Conservation (phyloP, 2,329 filamentous ascomycete species). For the Phoma sp. region DNA sequence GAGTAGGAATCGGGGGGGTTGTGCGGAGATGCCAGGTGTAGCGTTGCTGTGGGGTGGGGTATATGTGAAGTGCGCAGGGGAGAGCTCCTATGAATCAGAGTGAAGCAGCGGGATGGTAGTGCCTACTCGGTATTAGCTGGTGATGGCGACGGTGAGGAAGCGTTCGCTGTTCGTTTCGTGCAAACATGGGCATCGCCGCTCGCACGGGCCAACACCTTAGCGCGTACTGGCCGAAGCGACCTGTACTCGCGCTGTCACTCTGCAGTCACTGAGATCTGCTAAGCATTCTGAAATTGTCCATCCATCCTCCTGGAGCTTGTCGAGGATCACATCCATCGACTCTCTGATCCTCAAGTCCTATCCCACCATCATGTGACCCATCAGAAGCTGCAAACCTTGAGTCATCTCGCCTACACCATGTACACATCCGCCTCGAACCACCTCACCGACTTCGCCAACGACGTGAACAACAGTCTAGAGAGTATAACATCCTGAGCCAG, state of each 20-base stretch:
- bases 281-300: too few species aligned
- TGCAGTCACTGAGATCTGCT: background rate
- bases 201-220: slow-evolving; percentile 16
- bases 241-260: slow-evolving; percentile 13
- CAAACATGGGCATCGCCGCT: slow-evolving; percentile 31
- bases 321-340: background rate
- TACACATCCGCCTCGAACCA: background rate
- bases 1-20: slow-evolving; percentile 32
- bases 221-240: slow-evolving; percentile 25
- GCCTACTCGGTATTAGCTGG: slow-evolving; percentile 31
- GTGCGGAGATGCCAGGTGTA: slow-evolving; percentile 29
- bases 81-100: slow-evolving; percentile 13
- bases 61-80: slow-evolving; percentile 9
- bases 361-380: background rate
- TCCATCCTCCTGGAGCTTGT: slow-evolving; percentile 8
- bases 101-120: slow-evolving; percentile 21
- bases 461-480: too few species aligned
- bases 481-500: too few species aligned
- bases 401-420: background rate
- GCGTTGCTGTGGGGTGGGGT: slow-evolving; percentile 17
- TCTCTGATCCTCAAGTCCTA: too few species aligned
- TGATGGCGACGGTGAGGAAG: slow-evolving; percentile 36
- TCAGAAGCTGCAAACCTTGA: background rate
- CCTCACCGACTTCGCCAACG: too few species aligned
- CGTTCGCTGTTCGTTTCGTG: slow-evolving; percentile 31